Base-by-base conservation (phyloP, 140 eudicot species). In the Bidens hawaiensis region DNA sequence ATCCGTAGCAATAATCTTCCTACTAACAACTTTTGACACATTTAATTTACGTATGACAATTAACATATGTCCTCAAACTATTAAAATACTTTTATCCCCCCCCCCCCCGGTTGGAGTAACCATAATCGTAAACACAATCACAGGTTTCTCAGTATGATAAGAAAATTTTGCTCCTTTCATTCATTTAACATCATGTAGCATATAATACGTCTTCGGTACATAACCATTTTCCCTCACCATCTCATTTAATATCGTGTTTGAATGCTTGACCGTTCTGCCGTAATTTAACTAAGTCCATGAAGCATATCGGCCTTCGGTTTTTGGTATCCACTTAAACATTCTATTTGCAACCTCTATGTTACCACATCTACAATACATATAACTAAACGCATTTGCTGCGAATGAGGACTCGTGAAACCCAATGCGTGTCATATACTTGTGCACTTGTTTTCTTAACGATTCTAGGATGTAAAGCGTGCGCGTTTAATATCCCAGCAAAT, bases 61-160 rank as follows among this genome's bases (percentile, higher is more conserved):
- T 82, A 13, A 71, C 85, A 67, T 79, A 80, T 31, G 82, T 80
- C 63, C 85, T 80, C 50, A 80, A 62, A 38, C 72, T 80, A 67
- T 76, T 80, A n/a, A 14, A 65, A 80, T 6, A 80, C 79, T 68
- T 80, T 80, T 52, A 80, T 80, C n/a, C n/a, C n/a, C n/a, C 2
- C 73, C 50, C 11, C 76, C 76, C 57, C 79, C 82, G 17, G 72
- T 60, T 48, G 82, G 73, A 26, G 85, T 71, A 28, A 41, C 57
- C 40, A 71, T 61, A 50, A 62, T 38, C 1, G 76, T 70, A 51
- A 62, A 71, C 2, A 49, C 72, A 25, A 67, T 67, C 38, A 64
- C 54, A 23, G 53, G 64, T 31, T 71, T 71, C 64, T 77, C 78
- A 19, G 75, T 77, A 49, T 77, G 78, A 63, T 59, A 66, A 9